Evolutionary conservation across 441 rosid genomes (phyloP), one percentile per base, ranked within the genome.

Genomic region (Erysimum cheiri): DNA sequence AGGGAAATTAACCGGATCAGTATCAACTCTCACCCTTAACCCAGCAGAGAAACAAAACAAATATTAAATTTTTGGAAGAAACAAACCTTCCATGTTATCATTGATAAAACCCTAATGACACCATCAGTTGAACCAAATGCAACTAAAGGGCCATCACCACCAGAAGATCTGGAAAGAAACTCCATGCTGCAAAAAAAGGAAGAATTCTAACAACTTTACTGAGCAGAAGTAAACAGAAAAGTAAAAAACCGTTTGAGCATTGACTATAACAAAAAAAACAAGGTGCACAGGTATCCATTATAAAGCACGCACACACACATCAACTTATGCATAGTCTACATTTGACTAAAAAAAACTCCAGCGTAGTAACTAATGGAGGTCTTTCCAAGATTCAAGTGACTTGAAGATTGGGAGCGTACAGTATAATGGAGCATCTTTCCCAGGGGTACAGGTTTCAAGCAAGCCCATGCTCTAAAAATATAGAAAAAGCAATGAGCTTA

Each of bases 61-160:
- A 37, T 7, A 62, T 63, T 62, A 47, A 4, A 41, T 53, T 37
- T 36, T 52, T 17, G 54, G 24, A 60, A 68, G 37, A 19, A 57
- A 50, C 89, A 73, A 70, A 94, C 99, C 99, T 84, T 94, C 99
- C 99, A 94, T 52, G 98, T 83, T 80, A 92, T 92, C 98, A 92
- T 94, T 71, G 99, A 94, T 77, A 95, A 92, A 79, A 95, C 99
- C 80, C 99, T 89, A 60, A 95, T 90, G 63, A 95, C 93, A 67
- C 99, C 99, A 85, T 92, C 99, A 28, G 99, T 87, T 81, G 90
- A 86, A 75, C 99, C 99, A 82, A 92, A 95, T 60, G 98, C 99
- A 80, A 95, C 93, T 68, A 92, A 93, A 59, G 99, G 98, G 74
- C 93, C 95, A 79, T 95, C 97, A 53, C 97, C 90, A 72, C 83